Evolutionary conservation across 2,329 filamentous ascomycete genomes (phyloP).

Genomic region (Ilyonectria robusta): DNA sequence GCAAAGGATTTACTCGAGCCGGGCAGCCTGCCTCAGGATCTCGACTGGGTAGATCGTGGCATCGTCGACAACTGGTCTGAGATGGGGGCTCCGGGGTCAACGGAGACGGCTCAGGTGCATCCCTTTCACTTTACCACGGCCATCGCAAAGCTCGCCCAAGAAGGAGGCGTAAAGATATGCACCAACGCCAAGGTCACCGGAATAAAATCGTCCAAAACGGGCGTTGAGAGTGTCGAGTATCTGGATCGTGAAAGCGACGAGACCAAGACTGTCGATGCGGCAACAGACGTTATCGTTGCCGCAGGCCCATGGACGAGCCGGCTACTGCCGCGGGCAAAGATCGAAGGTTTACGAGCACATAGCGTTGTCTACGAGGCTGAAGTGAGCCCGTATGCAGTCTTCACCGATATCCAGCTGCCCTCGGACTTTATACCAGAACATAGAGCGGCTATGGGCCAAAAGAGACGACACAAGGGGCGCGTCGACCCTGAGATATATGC

Average conservation of each 20-base stretch:
- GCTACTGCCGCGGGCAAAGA: constrained; percentile 69
- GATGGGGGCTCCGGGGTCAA: constrained; percentile 80
- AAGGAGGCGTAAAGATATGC: constrained; percentile 77
- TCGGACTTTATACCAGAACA: constrained; percentile 71
- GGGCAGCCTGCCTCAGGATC: constrained; percentile 78
- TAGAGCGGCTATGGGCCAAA: constrained; percentile 62
- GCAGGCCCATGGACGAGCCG: constrained; percentile 75
- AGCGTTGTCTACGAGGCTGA: constrained; percentile 75
- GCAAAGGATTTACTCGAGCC: constrained; percentile 65
- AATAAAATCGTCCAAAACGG: constrained; percentile 69
- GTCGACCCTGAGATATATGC: constrained; percentile 96
- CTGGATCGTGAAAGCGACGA: constrained; percentile 62
- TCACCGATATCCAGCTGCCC: constrained; percentile 87
- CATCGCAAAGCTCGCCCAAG: constrained; percentile 82
- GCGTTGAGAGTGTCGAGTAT: constrained; percentile 74
- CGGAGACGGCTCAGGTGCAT: constrained; percentile 93
- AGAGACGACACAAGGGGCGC: constrained; percentile 69
- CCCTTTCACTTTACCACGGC: constrained; percentile 90
- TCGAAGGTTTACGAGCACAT: constrained; percentile 73
- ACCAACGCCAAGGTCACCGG: constrained; percentile 76
- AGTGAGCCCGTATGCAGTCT: constrained; percentile 83
- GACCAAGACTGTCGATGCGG: constrained; percentile 55
- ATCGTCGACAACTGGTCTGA: constrained; percentile 79
- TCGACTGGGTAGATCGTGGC: constrained; percentile 86
- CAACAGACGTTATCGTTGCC: constrained; percentile 69